Evolutionary conservation across 2,329 filamentous ascomycete genomes (phyloP).

Genomic region (Sporothrix dimorphospora): DNA sequence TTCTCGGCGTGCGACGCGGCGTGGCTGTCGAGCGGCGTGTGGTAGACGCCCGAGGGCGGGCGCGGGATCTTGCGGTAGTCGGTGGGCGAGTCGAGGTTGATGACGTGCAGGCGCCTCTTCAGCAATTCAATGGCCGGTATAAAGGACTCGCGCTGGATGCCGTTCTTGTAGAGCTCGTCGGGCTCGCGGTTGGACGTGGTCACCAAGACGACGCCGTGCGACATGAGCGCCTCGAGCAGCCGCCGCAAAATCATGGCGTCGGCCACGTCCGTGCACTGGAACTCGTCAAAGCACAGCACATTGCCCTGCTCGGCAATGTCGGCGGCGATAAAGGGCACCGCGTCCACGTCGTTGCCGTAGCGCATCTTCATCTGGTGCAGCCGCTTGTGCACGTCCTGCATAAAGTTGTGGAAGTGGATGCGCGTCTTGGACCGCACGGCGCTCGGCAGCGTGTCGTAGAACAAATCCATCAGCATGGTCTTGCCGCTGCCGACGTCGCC

Average conservation of each 20-base stretch:
- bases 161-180: conserved; percentile 95
- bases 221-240: conserved; percentile 88
- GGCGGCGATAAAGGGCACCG: conserved; percentile 89
- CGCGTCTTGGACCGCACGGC: conserved; percentile 82
- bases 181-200: conserved; percentile 98
- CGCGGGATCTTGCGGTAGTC: conserved; percentile 97
- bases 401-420: conserved; percentile 99
- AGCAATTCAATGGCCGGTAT: conserved; percentile 93
- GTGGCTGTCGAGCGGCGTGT: conserved; percentile 79
- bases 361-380: conserved; percentile 88
- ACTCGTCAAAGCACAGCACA: conserved; percentile 97
- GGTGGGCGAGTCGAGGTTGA: conserved; percentile 92
- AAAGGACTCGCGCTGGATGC: conserved; percentile 93
- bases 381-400: conserved; percentile 94
- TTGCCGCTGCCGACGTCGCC: conserved; percentile 97
- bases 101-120: conserved; percentile 79
- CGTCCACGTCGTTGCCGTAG: conserved; percentile 87
- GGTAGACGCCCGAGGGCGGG: conserved; percentile 90
- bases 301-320: conserved; percentile 84
- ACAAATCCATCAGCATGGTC: conserved; percentile 99
- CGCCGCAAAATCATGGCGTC: conserved; percentile 93
- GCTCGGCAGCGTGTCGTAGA: conserved; percentile 86
- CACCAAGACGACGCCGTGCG: conserved; percentile 92
- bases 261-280: conserved; percentile 97
- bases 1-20: conserved; percentile 83